A percentile compares a stretch with the other conserved stretches of the same genome.
phyloP scores from a whole-genome alignment of 169 alveolate species.

The Fabrea salina region DNA sequence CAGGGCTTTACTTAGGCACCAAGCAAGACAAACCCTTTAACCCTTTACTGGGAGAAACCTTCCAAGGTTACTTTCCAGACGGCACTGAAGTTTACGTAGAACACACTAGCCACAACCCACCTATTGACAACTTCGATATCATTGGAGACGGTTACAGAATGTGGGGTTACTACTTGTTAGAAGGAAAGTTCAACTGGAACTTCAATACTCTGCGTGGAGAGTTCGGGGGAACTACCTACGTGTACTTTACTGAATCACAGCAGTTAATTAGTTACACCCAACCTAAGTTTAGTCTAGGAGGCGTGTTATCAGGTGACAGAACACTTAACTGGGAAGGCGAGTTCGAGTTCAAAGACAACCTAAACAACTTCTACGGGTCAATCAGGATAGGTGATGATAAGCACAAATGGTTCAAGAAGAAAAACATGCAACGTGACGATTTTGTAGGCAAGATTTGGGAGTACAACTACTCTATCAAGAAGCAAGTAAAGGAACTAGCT shows the following conservation, averaged over 20 bases:
- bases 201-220: background rate
- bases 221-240: slow-evolving; percentile 11
- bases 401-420: background rate
- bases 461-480: background rate
- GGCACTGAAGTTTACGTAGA: slow-evolving; percentile 69
- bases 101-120: slow-evolving; percentile 81
- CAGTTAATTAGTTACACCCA: background rate
- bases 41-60: slow-evolving; percentile 87
- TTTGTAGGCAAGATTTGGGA: slow-evolving; percentile 24
- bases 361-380: background rate
- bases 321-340: slow-evolving; percentile 20
- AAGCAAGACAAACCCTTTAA: slow-evolving; percentile 84
- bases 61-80: slow-evolving; percentile 72
- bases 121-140: slow-evolving; percentile 60
- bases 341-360: background rate
- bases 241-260: background rate
- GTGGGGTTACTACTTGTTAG: slow-evolving; percentile 59
- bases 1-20: slow-evolving; percentile 55
- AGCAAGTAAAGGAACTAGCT: background rate
- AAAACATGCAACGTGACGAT: background rate
- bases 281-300: slow-evolving; percentile 13
- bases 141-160: slow-evolving; percentile 57
- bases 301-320: slow-evolving; percentile 10
- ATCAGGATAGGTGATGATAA: slow-evolving; percentile 14
- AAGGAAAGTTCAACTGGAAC: background rate